Percentiles rank a stretch among this genome's conserved stretches.
phyloP scores from a whole-genome alignment of 1,284 basidiomycete genomes.

The Heliocybe sulcata region DNA sequence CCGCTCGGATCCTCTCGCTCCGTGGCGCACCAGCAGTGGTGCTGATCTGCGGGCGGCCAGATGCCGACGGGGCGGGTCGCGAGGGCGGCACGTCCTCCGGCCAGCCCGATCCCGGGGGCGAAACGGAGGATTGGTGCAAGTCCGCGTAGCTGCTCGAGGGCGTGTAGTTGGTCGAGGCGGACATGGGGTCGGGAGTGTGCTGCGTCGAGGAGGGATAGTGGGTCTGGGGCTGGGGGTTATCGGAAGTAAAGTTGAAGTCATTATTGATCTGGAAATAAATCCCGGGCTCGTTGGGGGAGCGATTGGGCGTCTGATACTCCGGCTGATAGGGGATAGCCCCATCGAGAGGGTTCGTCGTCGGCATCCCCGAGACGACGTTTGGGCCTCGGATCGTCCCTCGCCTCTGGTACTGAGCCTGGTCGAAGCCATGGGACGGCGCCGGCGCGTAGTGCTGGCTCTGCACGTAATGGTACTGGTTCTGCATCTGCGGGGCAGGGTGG shows the following conservation, averaged over 20 bases:
- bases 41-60: neutral
- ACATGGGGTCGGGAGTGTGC: neutral
- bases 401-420: neutral
- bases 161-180: neutral
- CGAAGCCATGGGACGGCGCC: neutral
- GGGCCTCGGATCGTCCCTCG: neutral
- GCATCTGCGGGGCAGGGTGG: neutral
- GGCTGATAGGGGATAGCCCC: neutral
- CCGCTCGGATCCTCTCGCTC: neutral
- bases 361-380: neutral
- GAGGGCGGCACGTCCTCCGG: neutral
- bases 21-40: neutral
- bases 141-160: neutral
- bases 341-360: neutral
- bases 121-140: neutral
- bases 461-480: constrained; percentile 4
- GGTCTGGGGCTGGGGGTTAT: neutral
- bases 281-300: neutral
- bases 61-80: neutral
- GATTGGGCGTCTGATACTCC: neutral
- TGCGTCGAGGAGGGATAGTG: neutral
- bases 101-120: neutral
- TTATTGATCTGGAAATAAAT: neutral
- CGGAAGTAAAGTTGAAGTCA: neutral
- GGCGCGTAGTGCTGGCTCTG: neutral